phyloP scores from a whole-genome alignment of 805 yeast genomes.

The Saturnispora silvae region DNA sequence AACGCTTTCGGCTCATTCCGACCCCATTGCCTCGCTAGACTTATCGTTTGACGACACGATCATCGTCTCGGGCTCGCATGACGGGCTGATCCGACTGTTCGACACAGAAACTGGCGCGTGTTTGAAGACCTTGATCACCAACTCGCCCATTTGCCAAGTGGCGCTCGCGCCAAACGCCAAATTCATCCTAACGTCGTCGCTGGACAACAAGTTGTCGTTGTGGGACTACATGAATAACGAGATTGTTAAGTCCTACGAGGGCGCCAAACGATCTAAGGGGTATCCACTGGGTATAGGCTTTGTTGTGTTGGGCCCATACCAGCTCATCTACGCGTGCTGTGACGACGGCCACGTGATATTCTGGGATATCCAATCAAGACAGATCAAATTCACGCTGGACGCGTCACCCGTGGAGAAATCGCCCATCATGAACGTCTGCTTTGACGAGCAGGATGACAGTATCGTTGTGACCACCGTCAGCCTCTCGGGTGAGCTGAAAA shows the following conservation, averaged over 20 bases:
- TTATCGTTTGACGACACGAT: slow-evolving; percentile 72
- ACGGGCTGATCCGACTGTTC: slow-evolving; percentile 82
- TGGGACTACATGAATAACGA: slow-evolving; percentile 83
- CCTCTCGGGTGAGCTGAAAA: slow-evolving; percentile 22
- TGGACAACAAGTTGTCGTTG: slow-evolving; percentile 67
- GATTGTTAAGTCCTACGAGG: slow-evolving; percentile 56
- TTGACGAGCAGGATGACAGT: too few species aligned
- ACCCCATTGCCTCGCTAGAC: slow-evolving; percentile 71
- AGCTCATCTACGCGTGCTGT: slow-evolving; percentile 47
- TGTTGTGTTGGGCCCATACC: slow-evolving; percentile 24
- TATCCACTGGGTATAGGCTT: slow-evolving; percentile 45
- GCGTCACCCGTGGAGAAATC: slow-evolving; percentile 10
- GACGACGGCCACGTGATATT: slow-evolving; percentile 42
- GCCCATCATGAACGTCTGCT: slow-evolving; percentile 34
- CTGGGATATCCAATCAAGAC: slow-evolving; percentile 61
- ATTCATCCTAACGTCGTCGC: slow-evolving; percentile 63
- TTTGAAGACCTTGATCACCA: slow-evolving; percentile 73
- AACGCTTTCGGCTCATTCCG: slow-evolving; percentile 86
- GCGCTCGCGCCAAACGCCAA: slow-evolving; percentile 72
- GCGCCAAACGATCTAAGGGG: slow-evolving; percentile 32
- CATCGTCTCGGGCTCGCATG: slow-evolving; percentile 78
- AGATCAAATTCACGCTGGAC: slow-evolving; percentile 26
- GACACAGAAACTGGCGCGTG: slow-evolving; percentile 88
- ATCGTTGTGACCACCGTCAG: too few species aligned
- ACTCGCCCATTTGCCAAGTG: slow-evolving; percentile 70